phyloP scores from a whole-genome alignment of 345 rosid genomes.

The Rhizophora apiculata region DNA sequence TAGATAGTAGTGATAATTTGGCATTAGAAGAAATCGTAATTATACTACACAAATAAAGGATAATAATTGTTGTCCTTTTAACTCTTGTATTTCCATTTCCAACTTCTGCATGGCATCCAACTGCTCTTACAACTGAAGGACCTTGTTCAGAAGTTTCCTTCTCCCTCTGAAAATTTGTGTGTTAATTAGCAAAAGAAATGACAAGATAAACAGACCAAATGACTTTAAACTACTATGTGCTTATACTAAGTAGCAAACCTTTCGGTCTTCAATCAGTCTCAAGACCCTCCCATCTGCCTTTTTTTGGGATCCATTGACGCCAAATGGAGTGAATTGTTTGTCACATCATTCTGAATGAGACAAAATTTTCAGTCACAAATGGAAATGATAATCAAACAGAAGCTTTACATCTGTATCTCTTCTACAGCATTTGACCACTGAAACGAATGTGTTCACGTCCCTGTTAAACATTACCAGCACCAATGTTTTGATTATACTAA shows the following conservation, averaged over 20 bases:
- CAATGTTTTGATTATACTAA: neutral
- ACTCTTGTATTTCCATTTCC: constrained; percentile 82
- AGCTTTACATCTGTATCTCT: neutral
- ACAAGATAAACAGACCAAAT: neutral
- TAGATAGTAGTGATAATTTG: too few species aligned
- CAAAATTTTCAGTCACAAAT: constrained; percentile 8
- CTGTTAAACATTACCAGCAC: neutral
- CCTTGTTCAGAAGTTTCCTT: constrained; percentile 59
- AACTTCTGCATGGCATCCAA: constrained; percentile 70
- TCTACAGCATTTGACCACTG: neutral
- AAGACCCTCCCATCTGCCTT: constrained; percentile 72
- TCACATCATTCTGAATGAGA: constrained; percentile 49
- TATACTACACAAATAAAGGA: too few species aligned
- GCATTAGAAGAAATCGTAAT: too few species aligned
- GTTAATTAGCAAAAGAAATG: constrained; percentile 5
- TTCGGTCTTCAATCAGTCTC: constrained; percentile 73
- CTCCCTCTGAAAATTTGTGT: constrained; percentile 54
- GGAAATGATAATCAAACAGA: constrained; percentile 9
- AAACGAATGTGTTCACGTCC: neutral
- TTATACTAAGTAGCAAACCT: constrained; percentile 37
- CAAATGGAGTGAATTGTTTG: constrained; percentile 59
- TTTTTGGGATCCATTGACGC: constrained; percentile 81
- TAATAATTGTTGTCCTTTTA: constrained; percentile 49
- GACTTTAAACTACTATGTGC: neutral
- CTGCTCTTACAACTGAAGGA: constrained; percentile 62